phyloP scores from a whole-genome alignment of 176 grass and related monocot species.

The Aegilops bicornis region DNA sequence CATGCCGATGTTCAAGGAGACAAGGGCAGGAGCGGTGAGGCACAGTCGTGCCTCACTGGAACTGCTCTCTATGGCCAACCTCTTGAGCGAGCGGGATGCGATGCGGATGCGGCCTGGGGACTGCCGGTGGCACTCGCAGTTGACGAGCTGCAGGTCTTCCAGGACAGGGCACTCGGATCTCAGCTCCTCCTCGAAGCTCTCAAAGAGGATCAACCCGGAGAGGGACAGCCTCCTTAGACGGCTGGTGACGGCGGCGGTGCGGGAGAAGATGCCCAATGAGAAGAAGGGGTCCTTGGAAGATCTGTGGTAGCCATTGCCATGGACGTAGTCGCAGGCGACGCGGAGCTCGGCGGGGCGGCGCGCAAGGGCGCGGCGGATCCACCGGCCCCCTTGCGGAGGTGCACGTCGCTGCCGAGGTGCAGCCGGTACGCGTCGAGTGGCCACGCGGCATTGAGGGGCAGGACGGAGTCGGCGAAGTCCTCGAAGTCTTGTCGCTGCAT shows the following conservation, averaged over 20 bases:
- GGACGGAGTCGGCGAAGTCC: background rate
- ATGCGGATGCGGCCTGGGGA: background rate
- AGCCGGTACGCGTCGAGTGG: background rate
- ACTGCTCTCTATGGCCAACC: background rate
- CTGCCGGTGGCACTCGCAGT: background rate
- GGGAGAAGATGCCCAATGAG: background rate
- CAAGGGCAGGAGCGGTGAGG: background rate
- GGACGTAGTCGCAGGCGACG: background rate
- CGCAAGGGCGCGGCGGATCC: background rate
- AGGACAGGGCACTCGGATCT: background rate
- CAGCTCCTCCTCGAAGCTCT: background rate
- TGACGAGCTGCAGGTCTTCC: background rate
- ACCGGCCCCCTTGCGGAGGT: background rate
- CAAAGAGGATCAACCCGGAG: background rate
- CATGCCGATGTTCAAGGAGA: background rate
- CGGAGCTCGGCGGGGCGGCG: background rate
- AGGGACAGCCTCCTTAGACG: background rate
- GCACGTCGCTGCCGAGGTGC: background rate
- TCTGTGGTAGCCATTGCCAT: background rate
- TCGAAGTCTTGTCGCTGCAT: background rate
- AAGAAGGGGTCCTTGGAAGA: too few relatives aligned
- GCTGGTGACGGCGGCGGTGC: background rate
- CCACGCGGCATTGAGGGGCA: background rate
- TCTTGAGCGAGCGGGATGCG: background rate
- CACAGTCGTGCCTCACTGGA: background rate